A percentile compares a stretch with the other conserved stretches of the same genome.
Evolutionary conservation across 208 protist genomes (phyloP).

Genomic region (Trypanosoma lewisi): DNA sequence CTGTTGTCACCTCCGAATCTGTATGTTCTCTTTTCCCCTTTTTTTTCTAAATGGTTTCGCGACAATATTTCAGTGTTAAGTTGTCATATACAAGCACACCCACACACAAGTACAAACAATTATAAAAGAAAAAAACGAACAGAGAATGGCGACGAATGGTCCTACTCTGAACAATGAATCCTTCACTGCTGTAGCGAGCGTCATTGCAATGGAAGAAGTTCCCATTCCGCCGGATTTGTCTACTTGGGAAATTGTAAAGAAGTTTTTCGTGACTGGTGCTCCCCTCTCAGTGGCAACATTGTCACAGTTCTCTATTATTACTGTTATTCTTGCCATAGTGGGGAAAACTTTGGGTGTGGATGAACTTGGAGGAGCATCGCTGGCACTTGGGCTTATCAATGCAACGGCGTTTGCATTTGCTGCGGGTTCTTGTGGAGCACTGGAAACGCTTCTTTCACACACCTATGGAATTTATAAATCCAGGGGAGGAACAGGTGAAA

Average conservation of each 20-base stretch:
- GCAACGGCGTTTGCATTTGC: constrained; percentile 86
- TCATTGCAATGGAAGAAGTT: neutral
- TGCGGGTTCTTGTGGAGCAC: constrained; percentile 75
- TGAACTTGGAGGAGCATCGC: constrained; percentile 65
- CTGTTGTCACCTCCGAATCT: no score
- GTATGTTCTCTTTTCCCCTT: no score
- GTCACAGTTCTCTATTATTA: constrained; percentile 76
- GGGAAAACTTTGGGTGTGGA: constrained; percentile 55
- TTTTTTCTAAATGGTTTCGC: no score
- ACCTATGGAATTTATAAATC: constrained; percentile 54
- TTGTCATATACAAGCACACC: no score
- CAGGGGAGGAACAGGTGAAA: constrained; percentile 22
- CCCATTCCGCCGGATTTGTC: constrained; percentile 27
- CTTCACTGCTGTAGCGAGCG: neutral
- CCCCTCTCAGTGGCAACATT: constrained; percentile 72
- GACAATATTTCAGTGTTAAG: no score
- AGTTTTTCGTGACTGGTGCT: constrained; percentile 64
- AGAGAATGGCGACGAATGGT: neutral
- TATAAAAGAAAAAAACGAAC: neutral
- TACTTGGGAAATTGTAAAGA: constrained; percentile 38
- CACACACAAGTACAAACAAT: no score
- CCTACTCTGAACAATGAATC: constrained; percentile 8
- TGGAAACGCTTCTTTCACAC: constrained; percentile 86
- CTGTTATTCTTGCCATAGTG: constrained; percentile 62
- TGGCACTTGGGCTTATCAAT: constrained; percentile 78